These are phyloP conservation scores for Metschnikowia bowlesiae DNA, from an alignment of 805 yeast genomes.

Conservation along the genomic window DNA sequence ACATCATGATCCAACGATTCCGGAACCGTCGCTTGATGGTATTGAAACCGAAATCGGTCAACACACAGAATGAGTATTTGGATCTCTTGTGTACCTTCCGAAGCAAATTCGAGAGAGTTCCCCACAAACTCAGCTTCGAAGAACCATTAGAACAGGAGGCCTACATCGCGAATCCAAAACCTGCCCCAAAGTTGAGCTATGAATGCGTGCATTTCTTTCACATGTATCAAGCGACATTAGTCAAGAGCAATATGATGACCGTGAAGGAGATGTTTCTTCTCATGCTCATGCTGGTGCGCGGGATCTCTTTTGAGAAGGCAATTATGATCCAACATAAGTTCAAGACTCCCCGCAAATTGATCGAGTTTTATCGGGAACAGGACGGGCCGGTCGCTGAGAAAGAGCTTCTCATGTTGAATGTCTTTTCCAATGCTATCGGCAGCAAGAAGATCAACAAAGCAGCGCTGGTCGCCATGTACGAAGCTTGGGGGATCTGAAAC, in stretches of 20 bases:
- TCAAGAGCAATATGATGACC: constrained; percentile 66
- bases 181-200: constrained; percentile 15
- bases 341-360: constrained; percentile 64
- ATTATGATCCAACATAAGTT: constrained; percentile 63
- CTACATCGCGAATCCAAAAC: background rate
- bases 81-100: constrained; percentile 40
- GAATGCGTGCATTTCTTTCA: constrained; percentile 35
- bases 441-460: constrained; percentile 49
- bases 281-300: constrained; percentile 75
- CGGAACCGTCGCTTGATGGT: constrained; percentile 40
- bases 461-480: constrained; percentile 48
- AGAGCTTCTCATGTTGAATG: constrained; percentile 24
- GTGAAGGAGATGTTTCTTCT: constrained; percentile 70
- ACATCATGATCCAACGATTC: constrained; percentile 39
- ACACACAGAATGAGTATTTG: constrained; percentile 49
- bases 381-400: constrained; percentile 15
- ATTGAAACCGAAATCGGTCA: constrained; percentile 47
- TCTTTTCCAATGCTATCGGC: constrained; percentile 43
- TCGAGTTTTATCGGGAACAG: constrained; percentile 41
- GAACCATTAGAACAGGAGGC: background rate
- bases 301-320: constrained; percentile 85
- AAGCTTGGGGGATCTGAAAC: constrained; percentile 49
- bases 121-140: background rate
- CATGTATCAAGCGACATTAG: constrained; percentile 59
- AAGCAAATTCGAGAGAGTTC: constrained; percentile 34